phyloP scores from a whole-genome alignment of 2,329 filamentous ascomycete genomes.

The Penicillium psychrosexuale region DNA sequence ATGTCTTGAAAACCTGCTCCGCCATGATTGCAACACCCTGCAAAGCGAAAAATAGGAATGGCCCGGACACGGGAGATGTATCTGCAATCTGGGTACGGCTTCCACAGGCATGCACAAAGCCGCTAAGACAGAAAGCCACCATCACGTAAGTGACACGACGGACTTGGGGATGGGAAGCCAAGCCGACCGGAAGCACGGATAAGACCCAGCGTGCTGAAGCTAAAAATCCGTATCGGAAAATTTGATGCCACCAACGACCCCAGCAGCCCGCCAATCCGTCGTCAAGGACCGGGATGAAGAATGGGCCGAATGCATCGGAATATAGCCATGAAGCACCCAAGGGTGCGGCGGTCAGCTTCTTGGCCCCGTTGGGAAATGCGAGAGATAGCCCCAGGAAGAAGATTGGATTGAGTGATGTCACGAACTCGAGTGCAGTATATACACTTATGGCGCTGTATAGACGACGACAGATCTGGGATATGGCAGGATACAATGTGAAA shows the following conservation, averaged over 20 bases:
- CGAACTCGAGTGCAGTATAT: constrained; percentile 57
- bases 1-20: constrained; percentile 50
- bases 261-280: constrained; percentile 76
- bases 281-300: constrained; percentile 45
- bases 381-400: constrained; percentile 54
- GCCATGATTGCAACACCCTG: constrained; percentile 64
- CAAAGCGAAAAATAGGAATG: constrained; percentile 67
- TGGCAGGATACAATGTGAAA: constrained; percentile 40
- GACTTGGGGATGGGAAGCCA: constrained; percentile 15
- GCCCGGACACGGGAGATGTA: constrained; percentile 53
- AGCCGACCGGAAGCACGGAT: constrained; percentile 25
- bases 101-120: constrained; percentile 64
- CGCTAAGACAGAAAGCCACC: constrained; percentile 36
- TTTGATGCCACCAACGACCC: constrained; percentile 88
- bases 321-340: constrained; percentile 62
- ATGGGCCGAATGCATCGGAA: constrained; percentile 55
- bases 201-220: constrained; percentile 40
- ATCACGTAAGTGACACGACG: constrained; percentile 26
- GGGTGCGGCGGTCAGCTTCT: constrained; percentile 58
- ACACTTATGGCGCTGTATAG: constrained; percentile 56
- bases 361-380: constrained; percentile 52
- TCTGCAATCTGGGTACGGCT: constrained; percentile 64
- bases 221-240: constrained; percentile 64
- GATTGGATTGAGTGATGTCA: constrained; percentile 61
- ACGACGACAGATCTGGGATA: constrained; percentile 57